phyloP scores from a whole-genome alignment of 73 alveolate species.

The Paraurostyla sp. region DNA sequence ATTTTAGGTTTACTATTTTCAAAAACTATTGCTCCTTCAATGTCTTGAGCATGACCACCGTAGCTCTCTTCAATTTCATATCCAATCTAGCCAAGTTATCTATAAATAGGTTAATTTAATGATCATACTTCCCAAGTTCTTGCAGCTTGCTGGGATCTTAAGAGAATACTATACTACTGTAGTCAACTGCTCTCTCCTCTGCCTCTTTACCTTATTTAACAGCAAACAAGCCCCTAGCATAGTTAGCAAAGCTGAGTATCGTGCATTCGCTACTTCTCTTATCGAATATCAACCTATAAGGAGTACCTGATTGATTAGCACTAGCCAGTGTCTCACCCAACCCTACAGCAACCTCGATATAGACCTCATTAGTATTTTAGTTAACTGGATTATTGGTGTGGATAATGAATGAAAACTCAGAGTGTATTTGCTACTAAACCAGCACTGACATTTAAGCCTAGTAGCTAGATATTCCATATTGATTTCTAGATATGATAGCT shows the following conservation, averaged over 20 bases:
- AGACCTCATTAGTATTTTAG: conserved; percentile 79
- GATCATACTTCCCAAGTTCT: too few species aligned
- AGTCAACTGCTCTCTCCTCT: conserved; percentile 22
- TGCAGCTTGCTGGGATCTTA: background rate
- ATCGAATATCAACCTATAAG: conserved; percentile 84
- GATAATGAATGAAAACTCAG: conserved; percentile 89
- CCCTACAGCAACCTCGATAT: conserved; percentile 93
- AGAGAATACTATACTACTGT: background rate
- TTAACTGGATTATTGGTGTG: conserved; percentile 91
- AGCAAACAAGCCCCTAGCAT: conserved; percentile 41
- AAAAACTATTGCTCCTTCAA: conserved; percentile 60
- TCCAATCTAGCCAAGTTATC: conserved; percentile 13
- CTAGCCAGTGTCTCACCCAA: conserved; percentile 96
- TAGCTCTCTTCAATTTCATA: background rate
- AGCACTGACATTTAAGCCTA: conserved; percentile 91
- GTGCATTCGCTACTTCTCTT: conserved; percentile 60
- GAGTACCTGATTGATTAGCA: conserved; percentile 92
- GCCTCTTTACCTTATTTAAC: background rate
- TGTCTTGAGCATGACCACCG: conserved; percentile 53
- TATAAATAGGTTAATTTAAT: too few species aligned
- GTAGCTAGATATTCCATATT: conserved; percentile 77
- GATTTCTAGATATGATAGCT: conserved; percentile 87
- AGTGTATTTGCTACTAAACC: conserved; percentile 83
- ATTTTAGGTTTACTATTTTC: background rate
- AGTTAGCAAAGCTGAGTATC: conserved; percentile 74